Percentiles rank a stretch among this genome's conserved stretches.
These are phyloP conservation scores for Globisporangium cylindrosporum DNA, from an alignment of 352 stramenopile genomes.

Conservation along the genomic window DNA sequence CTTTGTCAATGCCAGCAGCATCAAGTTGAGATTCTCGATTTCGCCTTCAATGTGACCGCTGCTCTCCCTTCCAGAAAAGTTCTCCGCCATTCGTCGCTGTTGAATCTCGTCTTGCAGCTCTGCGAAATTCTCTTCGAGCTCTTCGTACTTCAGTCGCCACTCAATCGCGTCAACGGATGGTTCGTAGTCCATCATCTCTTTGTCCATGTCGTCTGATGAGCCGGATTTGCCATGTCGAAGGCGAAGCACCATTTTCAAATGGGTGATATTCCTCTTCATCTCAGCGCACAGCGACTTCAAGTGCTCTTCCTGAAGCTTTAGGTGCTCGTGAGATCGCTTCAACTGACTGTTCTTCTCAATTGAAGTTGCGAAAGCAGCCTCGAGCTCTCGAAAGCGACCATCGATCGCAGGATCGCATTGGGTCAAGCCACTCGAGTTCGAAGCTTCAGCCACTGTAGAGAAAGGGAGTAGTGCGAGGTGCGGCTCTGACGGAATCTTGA, in stretches of 20 bases:
- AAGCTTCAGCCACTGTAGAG: neutral
- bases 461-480: neutral
- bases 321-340: conserved; percentile 49
- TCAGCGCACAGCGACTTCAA: conserved; percentile 48
- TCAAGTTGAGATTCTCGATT: conserved; percentile 62
- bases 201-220: conserved; percentile 18
- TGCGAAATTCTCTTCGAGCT: conserved; percentile 58
- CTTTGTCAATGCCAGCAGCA: conserved; percentile 58
- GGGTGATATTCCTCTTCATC: conserved; percentile 54
- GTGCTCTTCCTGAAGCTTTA: conserved; percentile 53
- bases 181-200: conserved; percentile 39
- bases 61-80: conserved; percentile 4
- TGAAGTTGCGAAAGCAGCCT: conserved; percentile 54
- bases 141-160: conserved; percentile 83
- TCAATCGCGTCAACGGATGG: conserved; percentile 74
- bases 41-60: conserved; percentile 23
- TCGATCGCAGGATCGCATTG: conserved; percentile 36
- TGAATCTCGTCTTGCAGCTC: conserved; percentile 53
- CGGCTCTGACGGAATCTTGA: conserved; percentile 21
- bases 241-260: conserved; percentile 58
- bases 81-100: conserved; percentile 16
- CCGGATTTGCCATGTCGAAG: conserved; percentile 22
- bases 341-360: conserved; percentile 59
- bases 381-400: conserved; percentile 53
- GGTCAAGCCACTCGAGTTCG: conserved; percentile 5